Evolutionary conservation across 2,329 filamentous ascomycete species (phyloP), one percentile per base, ranked within the genome.

Genomic region (Huntiella moniliformis): DNA sequence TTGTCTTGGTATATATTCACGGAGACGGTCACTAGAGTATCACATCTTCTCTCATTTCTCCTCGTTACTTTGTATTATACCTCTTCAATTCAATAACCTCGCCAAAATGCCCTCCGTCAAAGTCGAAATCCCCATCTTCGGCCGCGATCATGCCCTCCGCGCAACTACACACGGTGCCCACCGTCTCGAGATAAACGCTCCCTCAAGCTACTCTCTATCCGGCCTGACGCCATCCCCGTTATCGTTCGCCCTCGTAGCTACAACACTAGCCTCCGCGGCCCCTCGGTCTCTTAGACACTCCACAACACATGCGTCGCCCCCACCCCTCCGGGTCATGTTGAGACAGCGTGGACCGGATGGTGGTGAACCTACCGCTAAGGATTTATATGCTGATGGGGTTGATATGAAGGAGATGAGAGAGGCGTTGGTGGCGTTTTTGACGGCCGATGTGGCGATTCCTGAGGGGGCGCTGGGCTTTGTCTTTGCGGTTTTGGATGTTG

Each of bases 71-170:
- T 28, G 22, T 28, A 6, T 28, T 28, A 28, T 10, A 28, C 10
- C 22, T 28, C 7, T 8, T 28, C 10, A 28, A 28, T 16, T 15
- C 8, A 16, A 12, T 13, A 36, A 13, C 31, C 31, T 31, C 10
- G 38, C 8, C 22, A 42, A 7, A n/a, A 44, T 54, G 54, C 4
- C 42, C 10, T 17, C 34, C 16, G 35, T 48, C 33, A 35, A 58
- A 12, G 63, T 74, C 13, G 72, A 76, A 53, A 61, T 74, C 38
- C 70, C 72, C 46, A 63, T 71, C 53, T 76, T 75, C 56, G 67
- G 67, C 36, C 55, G 62, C 17, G 49, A 51, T 10, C 59, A 61
- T 4, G 67, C 65, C 32, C 34, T 22, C 35, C 52, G 58, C 33
- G 50, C 53, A 7, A 67, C 68, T 6, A 57, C 64, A 37, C 55